Conservation (phyloP, 768 basidiomycete genomes). For the Trametes cinnabarina region DNA sequence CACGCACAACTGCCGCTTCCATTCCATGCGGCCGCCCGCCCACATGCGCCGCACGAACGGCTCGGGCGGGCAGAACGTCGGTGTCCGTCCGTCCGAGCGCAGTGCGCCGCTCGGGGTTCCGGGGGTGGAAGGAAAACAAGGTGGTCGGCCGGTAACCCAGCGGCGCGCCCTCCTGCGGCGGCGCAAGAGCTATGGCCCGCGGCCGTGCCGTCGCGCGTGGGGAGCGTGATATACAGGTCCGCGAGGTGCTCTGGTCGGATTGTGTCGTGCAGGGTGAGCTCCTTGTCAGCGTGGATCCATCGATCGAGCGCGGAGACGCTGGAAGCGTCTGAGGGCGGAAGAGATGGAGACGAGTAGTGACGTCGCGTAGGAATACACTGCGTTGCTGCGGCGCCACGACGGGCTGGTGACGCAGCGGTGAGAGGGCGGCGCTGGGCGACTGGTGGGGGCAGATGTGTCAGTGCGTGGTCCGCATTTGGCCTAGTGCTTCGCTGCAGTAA, state of each 20-base stretch:
- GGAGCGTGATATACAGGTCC: conserved; percentile 67
- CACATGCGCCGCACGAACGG: conserved; percentile 82
- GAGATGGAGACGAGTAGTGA: conserved; percentile 12
- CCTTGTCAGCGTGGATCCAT: conserved; percentile 53
- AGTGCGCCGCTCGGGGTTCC: conserved; percentile 54
- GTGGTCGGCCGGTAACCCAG: conserved; percentile 66
- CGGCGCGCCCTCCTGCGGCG: conserved; percentile 41
- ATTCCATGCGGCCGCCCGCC: conserved; percentile 69
- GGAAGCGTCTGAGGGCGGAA: neutral
- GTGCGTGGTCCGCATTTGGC: neutral
- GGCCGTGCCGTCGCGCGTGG: conserved; percentile 63
- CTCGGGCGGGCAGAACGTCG: conserved; percentile 66
- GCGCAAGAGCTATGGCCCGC: conserved; percentile 23
- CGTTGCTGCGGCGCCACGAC: conserved; percentile 6
- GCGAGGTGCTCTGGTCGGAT: conserved; percentile 56
- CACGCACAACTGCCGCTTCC: conserved; percentile 59
- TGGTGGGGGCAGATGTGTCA: conserved; percentile 13
- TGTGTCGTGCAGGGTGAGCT: conserved; percentile 46
- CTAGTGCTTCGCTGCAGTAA: conserved; percentile 4
- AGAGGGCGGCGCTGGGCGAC: conserved; percentile 14
- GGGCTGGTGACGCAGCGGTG: conserved; percentile 8
- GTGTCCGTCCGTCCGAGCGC: conserved; percentile 68
- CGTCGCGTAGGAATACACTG: conserved; percentile 11
- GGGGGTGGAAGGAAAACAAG: conserved; percentile 73
- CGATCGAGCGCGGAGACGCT: conserved; percentile 38